Conservation (phyloP, 2,329 filamentous ascomycete species). For the Daldinia eschscholtzii region DNA sequence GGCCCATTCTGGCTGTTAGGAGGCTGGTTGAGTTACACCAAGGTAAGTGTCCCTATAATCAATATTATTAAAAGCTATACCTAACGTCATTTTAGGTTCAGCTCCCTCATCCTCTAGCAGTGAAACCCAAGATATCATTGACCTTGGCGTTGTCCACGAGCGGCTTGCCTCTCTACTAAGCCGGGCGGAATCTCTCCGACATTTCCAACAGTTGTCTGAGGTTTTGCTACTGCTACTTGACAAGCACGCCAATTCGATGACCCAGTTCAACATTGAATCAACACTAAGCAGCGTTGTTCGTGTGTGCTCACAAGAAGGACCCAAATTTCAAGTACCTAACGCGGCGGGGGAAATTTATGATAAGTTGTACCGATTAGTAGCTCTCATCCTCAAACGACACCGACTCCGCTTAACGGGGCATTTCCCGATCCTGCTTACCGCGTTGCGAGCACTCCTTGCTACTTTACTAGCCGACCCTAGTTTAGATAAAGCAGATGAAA, state of each 20-base stretch:
- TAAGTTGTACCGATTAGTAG: constrained; percentile 66
- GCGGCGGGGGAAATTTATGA: constrained; percentile 57
- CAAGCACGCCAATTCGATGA: constrained; percentile 63
- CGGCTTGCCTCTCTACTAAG: constrained; percentile 45
- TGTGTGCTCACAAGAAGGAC: constrained; percentile 50
- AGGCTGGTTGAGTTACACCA: constrained; percentile 45
- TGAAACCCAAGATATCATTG: constrained; percentile 38
- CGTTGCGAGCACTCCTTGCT: constrained; percentile 68
- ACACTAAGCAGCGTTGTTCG: constrained; percentile 62
- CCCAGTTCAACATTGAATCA: constrained; percentile 69
- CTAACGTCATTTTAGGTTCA: constrained; percentile 41
- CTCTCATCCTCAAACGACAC: constrained; percentile 70
- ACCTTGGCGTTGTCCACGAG: constrained; percentile 47
- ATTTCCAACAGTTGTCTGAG: constrained; percentile 49
- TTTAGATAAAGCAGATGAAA: constrained; percentile 43
- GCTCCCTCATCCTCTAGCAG: constrained; percentile 15
- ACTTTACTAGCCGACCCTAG: constrained; percentile 61
- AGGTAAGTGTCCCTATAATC: constrained; percentile 37
- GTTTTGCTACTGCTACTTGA: constrained; percentile 61
- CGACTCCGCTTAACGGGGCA: constrained; percentile 72
- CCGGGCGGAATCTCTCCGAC: constrained; percentile 44
- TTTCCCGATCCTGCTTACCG: constrained; percentile 68
- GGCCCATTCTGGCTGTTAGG: constrained; percentile 45
- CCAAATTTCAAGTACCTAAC: constrained; percentile 44
- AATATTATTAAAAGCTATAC: not conserved